Percentiles rank a stretch among this genome's conserved stretches.
Evolutionary conservation across 2,329 filamentous ascomycete genomes (phyloP).

Genomic region (Hymenoscyphus repandus): DNA sequence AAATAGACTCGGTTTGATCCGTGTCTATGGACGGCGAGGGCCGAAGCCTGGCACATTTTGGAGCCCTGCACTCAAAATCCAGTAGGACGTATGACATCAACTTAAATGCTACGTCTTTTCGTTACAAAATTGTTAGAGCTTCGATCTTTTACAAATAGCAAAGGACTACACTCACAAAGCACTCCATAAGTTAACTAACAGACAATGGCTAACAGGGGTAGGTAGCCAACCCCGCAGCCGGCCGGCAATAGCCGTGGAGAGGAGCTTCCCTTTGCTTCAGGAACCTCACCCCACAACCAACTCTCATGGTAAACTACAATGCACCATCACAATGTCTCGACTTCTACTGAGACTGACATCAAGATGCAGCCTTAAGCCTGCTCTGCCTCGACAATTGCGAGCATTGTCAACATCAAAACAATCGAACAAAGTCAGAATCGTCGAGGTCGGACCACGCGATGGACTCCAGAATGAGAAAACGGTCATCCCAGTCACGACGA

Average conservation of each 20-base stretch:
- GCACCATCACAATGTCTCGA: conserved; percentile 4
- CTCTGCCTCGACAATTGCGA: conserved; percentile 16
- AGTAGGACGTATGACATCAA: too few species aligned
- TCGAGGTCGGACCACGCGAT: conserved; percentile 81
- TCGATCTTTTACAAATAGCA: too few species aligned
- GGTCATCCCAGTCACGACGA: conserved; percentile 63
- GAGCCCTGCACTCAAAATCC: too few species aligned
- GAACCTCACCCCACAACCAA: not conserved
- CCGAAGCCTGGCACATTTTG: too few species aligned
- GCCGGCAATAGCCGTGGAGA: not conserved
- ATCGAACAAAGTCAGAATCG: conserved; percentile 49
- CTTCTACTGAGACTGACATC: conserved; percentile 4
- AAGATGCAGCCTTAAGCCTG: conserved; percentile 3
- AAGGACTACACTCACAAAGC: too few species aligned
- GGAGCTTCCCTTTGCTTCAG: not conserved
- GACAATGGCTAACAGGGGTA: too few species aligned
- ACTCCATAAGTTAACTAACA: too few species aligned
- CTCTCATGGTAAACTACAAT: not conserved
- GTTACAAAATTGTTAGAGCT: too few species aligned
- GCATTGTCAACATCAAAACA: conserved; percentile 17
- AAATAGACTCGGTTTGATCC: too few species aligned
- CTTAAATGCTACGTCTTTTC: too few species aligned
- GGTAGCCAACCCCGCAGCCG: not conserved
- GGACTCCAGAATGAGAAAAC: conserved; percentile 83
- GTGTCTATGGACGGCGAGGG: too few species aligned